Evolutionary conservation across 2,329 filamentous ascomycete genomes (phyloP), one percentile per base, ranked within the genome.

Genomic region (Fonsecaea multimorphosa): DNA sequence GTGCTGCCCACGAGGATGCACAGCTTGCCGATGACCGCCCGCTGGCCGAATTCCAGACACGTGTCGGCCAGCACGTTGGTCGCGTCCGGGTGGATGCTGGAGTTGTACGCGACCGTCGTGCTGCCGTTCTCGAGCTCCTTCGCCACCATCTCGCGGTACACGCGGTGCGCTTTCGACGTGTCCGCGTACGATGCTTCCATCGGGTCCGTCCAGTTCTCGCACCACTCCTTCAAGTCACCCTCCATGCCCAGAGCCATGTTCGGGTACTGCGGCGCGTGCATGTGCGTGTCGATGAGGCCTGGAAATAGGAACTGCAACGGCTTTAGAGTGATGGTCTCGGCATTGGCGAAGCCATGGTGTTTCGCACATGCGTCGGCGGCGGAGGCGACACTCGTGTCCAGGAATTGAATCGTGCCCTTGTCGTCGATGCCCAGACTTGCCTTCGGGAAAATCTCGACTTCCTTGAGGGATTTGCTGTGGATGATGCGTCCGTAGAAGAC

Each of bases 271-370:
- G 88, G 87, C 0, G 88, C 88, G 72, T 91, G 88, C 67, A 88
- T 89, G 75, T 90, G 88, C 1, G 87, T 89, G 77, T 90, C 88
- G 62, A 90, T 78, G 71, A 88, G 84, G 51, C 86, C 86, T 0
- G 86, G 86, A 65, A 87, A 82, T 55, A 88, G 75, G 70, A 88
- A 86, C 49, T 27, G 57, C 57, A 60, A 2, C 31, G 57, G 57
- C 44, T 38, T 56, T 40, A 68, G 56, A 5, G 63, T 36, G 9
- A 63, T 27, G 2, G 29, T 49, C 19, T 60, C 52, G 29, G 57
- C 52, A 5, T 49, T 14, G 4, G 49, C 57, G 46, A 65, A 65
- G 22, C 36, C 49, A 8, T n/a, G 8, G 38, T 65, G 51, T 61
- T 55, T 53, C 46, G 29, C 46, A 27, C 58, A 55, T 19, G 62